Percentiles rank a stretch among this genome's conserved stretches.
Conservation (phyloP, 768 basidiomycete species). For the Leccinum uliginosum region DNA sequence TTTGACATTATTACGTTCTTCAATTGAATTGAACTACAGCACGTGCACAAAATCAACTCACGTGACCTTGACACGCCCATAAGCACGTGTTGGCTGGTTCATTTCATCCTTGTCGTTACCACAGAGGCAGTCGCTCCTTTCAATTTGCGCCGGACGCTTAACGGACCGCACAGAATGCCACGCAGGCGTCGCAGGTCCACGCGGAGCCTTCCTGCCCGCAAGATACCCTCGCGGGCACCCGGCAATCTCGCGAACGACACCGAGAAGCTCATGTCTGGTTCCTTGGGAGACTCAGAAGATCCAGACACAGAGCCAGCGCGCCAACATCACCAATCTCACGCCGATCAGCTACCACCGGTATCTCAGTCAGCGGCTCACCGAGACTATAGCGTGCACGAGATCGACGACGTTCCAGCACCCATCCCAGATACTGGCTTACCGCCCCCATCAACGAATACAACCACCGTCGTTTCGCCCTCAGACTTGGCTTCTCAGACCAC, state of each 20-base stretch:
- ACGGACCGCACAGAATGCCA: conserved; percentile 12
- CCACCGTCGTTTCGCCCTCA: conserved; percentile 2
- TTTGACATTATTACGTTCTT: neutral
- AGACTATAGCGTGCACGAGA: conserved; percentile 27
- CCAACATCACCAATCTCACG: conserved; percentile 2
- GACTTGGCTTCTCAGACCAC: conserved; percentile 22
- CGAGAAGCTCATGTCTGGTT: conserved; percentile 16
- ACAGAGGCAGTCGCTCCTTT: conserved; percentile 20
- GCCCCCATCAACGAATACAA: conserved; percentile 19
- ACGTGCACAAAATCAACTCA: conserved; percentile 27
- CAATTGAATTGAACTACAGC: neutral
- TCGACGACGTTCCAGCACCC: conserved; percentile 27
- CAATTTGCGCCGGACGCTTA: conserved; percentile 25
- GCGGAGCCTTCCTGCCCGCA: conserved; percentile 7
- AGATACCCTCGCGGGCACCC: conserved; percentile 6
- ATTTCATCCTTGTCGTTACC: conserved; percentile 6
- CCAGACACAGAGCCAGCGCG: neutral
- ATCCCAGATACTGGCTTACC: conserved; percentile 30
- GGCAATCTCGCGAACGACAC: conserved; percentile 17
- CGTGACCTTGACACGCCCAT: conserved; percentile 26
- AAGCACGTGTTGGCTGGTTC: conserved; percentile 21
- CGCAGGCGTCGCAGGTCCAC: conserved; percentile 12
- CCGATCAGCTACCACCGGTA: conserved; percentile 7
- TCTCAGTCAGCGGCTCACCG: conserved; percentile 14
- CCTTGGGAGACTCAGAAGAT: neutral